Conservation (phyloP, 2,329 filamentous ascomycete species). For the Diplodia seriata region DNA sequence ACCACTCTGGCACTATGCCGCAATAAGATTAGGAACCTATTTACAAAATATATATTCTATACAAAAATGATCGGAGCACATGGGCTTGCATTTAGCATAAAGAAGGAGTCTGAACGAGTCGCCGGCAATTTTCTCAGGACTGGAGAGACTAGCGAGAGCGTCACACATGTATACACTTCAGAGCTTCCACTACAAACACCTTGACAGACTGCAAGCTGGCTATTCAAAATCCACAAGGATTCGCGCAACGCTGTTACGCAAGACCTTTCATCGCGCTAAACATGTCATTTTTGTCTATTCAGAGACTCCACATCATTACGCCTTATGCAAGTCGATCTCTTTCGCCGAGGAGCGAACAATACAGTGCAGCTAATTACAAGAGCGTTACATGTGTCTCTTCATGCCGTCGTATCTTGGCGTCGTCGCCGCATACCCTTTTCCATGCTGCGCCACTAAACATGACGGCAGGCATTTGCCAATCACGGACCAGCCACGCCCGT, state of each 20-base stretch:
- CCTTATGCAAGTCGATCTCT: not conserved
- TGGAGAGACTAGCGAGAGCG: not conserved
- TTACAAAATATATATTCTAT: accelerated
- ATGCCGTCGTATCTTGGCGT: conserved; percentile 4
- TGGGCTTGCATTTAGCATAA: not conserved
- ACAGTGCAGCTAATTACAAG: not conserved
- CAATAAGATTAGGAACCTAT: not conserved
- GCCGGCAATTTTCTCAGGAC: not conserved
- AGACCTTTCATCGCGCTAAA: no score
- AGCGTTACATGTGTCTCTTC: conserved; percentile 12
- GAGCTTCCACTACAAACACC: no score
- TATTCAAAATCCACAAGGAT: no score
- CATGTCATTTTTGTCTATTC: not conserved
- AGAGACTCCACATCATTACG: not conserved
- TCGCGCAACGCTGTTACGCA: no score
- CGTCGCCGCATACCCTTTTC: not conserved
- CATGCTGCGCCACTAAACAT: not conserved
- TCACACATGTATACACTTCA: no score
- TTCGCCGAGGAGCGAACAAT: not conserved
- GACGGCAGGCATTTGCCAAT: not conserved
- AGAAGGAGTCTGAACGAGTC: no score
- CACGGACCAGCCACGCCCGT: conserved; percentile 8
- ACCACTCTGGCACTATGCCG: conserved; percentile 35
- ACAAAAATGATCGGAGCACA: not conserved
- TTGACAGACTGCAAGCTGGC: no score